These are phyloP conservation scores for Bathelium albidoporum DNA, from an alignment of 495 filamentous ascomycete species.

Conservation along the genomic window DNA sequence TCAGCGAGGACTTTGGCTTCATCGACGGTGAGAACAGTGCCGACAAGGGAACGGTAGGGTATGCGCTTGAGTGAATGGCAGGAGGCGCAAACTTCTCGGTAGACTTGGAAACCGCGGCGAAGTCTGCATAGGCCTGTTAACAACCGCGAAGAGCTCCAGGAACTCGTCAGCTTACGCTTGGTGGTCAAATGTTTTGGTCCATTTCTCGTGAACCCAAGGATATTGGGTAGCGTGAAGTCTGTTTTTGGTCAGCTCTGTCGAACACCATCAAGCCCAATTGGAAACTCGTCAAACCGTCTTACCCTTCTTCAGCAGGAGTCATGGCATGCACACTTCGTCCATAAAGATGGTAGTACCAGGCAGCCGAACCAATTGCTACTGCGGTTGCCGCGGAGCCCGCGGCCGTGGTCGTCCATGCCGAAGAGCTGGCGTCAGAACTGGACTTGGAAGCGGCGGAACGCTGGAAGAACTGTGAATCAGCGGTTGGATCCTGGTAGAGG, in stretches of 20 bases:
- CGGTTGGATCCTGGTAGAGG: slow-evolving; percentile 2
- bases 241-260: slow-evolving; percentile 9
- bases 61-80: slow-evolving; percentile 95
- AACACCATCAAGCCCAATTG: background rate
- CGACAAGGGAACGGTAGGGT: slow-evolving; percentile 87
- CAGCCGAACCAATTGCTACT: slow-evolving; percentile 74
- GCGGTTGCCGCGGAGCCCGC: slow-evolving; percentile 74
- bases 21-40: slow-evolving; percentile 84
- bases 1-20: slow-evolving; percentile 96
- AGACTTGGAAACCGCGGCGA: slow-evolving; percentile 98
- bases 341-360: slow-evolving; percentile 94
- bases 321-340: slow-evolving; percentile 76
- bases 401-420: slow-evolving; percentile 59
- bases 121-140: slow-evolving; percentile 46
- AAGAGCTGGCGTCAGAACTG: slow-evolving; percentile 44
- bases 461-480: slow-evolving; percentile 35
- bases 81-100: slow-evolving; percentile 94
- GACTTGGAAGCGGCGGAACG: slow-evolving; percentile 53
- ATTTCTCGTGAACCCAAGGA: slow-evolving; percentile 89
- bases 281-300: slow-evolving; percentile 36
- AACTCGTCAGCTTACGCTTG: slow-evolving; percentile 57
- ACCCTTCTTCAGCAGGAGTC: slow-evolving; percentile 97
- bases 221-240: slow-evolving; percentile 88
- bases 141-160: background rate
- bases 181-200: slow-evolving; percentile 92